Percentiles rank a stretch among this genome's conserved stretches.
Conservation (phyloP, 2,329 filamentous ascomycete genomes). For the Exophiala sp. region DNA sequence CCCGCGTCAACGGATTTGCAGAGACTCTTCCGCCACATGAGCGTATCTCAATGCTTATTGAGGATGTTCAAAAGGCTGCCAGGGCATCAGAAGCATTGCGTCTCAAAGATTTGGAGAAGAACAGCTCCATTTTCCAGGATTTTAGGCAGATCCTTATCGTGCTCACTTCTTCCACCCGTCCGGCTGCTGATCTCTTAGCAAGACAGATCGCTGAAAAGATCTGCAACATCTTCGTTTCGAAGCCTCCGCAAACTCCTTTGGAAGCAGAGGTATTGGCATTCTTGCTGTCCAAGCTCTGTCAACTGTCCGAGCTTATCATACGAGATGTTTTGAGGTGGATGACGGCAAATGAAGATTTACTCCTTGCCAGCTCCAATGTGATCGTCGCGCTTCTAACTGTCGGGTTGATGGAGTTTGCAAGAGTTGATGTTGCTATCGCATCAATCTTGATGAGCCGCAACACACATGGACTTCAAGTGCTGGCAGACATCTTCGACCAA, state of each 20-base stretch:
- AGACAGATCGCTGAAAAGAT: slow-evolving; percentile 55
- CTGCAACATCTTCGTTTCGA: slow-evolving; percentile 55
- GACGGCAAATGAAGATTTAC: slow-evolving; percentile 53
- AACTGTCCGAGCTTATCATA: slow-evolving; percentile 45
- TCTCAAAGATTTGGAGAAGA: slow-evolving; percentile 55
- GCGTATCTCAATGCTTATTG: slow-evolving; percentile 52
- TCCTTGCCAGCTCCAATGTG: slow-evolving; percentile 61
- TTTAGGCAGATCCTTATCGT: slow-evolving; percentile 58
- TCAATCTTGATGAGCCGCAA: slow-evolving; percentile 70
- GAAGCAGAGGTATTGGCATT: slow-evolving; percentile 63
- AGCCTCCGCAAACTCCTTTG: slow-evolving; percentile 49
- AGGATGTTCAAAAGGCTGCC: slow-evolving; percentile 55
- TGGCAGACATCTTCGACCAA: slow-evolving; percentile 75
- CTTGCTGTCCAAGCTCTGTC: slow-evolving; percentile 59
- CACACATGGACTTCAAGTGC: slow-evolving; percentile 68
- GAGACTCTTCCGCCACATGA: slow-evolving; percentile 54
- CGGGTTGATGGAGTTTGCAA: slow-evolving; percentile 58
- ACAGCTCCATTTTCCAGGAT: slow-evolving; percentile 54
- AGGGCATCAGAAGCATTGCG: slow-evolving; percentile 57
- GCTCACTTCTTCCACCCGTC: slow-evolving; percentile 42
- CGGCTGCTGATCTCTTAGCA: slow-evolving; percentile 56
- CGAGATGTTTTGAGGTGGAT: slow-evolving; percentile 50
- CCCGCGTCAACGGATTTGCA: slow-evolving; percentile 59
- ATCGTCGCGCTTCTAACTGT: slow-evolving; percentile 59
- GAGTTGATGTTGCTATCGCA: slow-evolving; percentile 68